These are phyloP conservation scores for Phytophthora uliginosa DNA, from an alignment of 352 stramenopile species.

Conservation along the genomic window DNA sequence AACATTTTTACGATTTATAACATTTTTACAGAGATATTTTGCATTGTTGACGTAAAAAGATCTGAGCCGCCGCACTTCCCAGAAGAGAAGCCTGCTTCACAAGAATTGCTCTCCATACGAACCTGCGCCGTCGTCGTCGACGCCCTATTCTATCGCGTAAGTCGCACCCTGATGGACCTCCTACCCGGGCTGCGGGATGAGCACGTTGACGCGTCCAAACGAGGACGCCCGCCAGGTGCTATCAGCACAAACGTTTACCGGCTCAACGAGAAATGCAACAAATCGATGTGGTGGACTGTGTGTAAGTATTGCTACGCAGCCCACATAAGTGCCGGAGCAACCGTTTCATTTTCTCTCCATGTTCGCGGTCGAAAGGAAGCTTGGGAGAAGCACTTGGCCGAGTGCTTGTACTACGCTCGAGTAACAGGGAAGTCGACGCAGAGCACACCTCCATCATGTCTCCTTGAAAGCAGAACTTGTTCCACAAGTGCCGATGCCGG, in stretches of 20 bases:
- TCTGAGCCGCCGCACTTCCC: too few species aligned
- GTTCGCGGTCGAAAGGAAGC: not conserved
- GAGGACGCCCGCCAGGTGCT: slow-evolving; percentile 6
- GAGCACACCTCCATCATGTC: too few species aligned
- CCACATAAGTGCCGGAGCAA: not conserved
- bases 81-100: too few species aligned
- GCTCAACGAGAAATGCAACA: slow-evolving; percentile 9
- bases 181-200: slow-evolving; percentile 6
- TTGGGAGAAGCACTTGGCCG: too few species aligned
- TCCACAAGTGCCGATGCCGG: too few species aligned
- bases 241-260: slow-evolving; percentile 8
- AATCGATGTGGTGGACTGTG: slow-evolving; percentile 10
- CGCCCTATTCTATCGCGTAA: not conserved
- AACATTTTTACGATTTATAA: too few species aligned
- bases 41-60: too few species aligned
- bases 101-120: too few species aligned
- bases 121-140: not conserved
- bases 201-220: not conserved
- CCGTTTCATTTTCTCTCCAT: not conserved
- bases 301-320: slow-evolving; percentile 11
- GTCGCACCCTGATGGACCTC: slow-evolving; percentile 1
- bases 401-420: slow-evolving; percentile 3
- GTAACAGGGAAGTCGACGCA: not conserved
- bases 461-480: too few species aligned
- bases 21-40: too few species aligned